phyloP scores from a whole-genome alignment of 495 filamentous ascomycete genomes.

The Penicillium verhagenii region DNA sequence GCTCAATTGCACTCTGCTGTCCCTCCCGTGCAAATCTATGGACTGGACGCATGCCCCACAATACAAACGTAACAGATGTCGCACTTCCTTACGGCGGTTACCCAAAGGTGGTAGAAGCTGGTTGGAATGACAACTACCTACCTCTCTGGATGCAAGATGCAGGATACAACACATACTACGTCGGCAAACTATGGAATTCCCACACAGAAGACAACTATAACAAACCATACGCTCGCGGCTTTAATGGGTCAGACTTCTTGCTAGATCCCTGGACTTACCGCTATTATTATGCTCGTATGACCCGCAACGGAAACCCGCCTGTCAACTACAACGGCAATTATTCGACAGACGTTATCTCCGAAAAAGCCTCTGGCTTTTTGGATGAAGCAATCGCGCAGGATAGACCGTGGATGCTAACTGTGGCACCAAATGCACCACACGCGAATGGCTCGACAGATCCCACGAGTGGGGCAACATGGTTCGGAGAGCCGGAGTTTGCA shows the following conservation, averaged over 20 bases:
- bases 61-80: slow-evolving; percentile 70
- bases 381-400: slow-evolving; percentile 50
- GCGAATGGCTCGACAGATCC: slow-evolving; percentile 25
- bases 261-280: slow-evolving; percentile 68
- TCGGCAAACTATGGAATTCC: slow-evolving; percentile 66
- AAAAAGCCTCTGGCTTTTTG: slow-evolving; percentile 59
- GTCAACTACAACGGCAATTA: slow-evolving; percentile 53
- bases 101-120: slow-evolving; percentile 60
- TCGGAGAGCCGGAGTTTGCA: slow-evolving; percentile 31
- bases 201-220: slow-evolving; percentile 58
- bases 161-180: slow-evolving; percentile 69
- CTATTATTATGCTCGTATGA: slow-evolving; percentile 60
- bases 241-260: slow-evolving; percentile 55
- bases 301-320: slow-evolving; percentile 54
- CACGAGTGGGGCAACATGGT: slow-evolving; percentile 16
- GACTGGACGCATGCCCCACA: slow-evolving; percentile 64
- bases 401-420: slow-evolving; percentile 61
- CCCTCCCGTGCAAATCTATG: slow-evolving; percentile 57
- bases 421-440: slow-evolving; percentile 66
- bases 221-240: slow-evolving; percentile 55
- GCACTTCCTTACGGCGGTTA: slow-evolving; percentile 61
- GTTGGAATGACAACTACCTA: slow-evolving; percentile 63
- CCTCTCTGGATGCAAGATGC: slow-evolving; percentile 66
- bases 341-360: slow-evolving; percentile 56
- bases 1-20: slow-evolving; percentile 59